A percentile compares a stretch with the other conserved stretches of the same genome.
Conservation (phyloP, 2,329 filamentous ascomycete genomes). For the Colletotrichum orbiculare region DNA sequence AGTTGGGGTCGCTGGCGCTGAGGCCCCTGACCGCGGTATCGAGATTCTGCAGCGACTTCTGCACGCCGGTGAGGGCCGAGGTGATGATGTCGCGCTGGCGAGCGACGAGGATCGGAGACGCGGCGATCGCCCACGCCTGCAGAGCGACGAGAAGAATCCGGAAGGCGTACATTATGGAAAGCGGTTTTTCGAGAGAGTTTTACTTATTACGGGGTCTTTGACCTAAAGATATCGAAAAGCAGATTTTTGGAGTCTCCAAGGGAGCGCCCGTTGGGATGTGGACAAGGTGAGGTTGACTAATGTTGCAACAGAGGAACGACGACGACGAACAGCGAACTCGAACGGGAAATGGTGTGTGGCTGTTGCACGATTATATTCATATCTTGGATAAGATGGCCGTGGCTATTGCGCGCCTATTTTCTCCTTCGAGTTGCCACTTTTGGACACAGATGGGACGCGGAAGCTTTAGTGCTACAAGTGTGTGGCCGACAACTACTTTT, state of each 20-base stretch:
- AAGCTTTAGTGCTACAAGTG: constrained; percentile 19
- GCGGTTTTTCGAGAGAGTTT: background rate
- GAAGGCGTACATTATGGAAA: constrained; percentile 8
- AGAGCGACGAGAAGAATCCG: constrained; percentile 25
- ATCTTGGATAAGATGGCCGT: background rate
- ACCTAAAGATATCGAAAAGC: background rate
- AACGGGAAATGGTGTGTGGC: constrained; percentile 4
- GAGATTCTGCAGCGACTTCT: constrained; percentile 19
- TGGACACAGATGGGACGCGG: constrained; percentile 8
- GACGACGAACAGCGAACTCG: constrained; percentile 5
- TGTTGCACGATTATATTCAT: constrained; percentile 28
- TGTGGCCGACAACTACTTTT: constrained; percentile 26
- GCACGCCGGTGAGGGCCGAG: constrained; percentile 20
- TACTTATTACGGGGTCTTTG: constrained; percentile 6
- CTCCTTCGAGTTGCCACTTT: constrained; percentile 17
- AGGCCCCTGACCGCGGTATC: constrained; percentile 28
- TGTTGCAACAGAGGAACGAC: constrained; percentile 3
- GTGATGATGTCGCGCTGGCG: constrained; percentile 27
- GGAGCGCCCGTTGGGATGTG: constrained; percentile 1
- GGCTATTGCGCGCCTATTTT: constrained; percentile 13
- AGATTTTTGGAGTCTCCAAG: background rate
- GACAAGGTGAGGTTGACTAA: background rate
- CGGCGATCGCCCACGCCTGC: constrained; percentile 32
- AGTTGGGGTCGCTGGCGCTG: constrained; percentile 23
- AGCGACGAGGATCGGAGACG: constrained; percentile 10